These are phyloP conservation scores for Capsella bursapastoris DNA, from an alignment of 345 rosid genomes.

Conservation along the genomic window DNA sequence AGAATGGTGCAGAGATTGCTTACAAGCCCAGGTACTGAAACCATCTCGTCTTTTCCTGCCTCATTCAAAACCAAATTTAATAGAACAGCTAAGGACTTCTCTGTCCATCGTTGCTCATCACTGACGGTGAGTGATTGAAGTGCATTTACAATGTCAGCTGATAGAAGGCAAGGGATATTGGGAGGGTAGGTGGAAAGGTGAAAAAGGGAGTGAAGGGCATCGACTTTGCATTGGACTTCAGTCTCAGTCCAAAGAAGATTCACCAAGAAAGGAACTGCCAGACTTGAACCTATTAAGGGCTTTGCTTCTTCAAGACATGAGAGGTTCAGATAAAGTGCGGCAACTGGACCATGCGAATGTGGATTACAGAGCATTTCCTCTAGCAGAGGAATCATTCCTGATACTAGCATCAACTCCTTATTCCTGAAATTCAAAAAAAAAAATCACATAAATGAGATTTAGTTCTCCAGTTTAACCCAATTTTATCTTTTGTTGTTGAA, in stretches of 20 bases:
- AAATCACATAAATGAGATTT: conserved; percentile 13
- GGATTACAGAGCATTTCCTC: conserved; percentile 76
- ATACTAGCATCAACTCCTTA: conserved; percentile 81
- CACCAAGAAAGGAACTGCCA: conserved; percentile 78
- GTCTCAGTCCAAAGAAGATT: conserved; percentile 63
- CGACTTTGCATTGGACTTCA: conserved; percentile 79
- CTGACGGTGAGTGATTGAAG: conserved; percentile 69
- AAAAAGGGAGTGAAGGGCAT: conserved; percentile 88
- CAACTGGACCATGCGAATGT: conserved; percentile 60
- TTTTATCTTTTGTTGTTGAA: not conserved
- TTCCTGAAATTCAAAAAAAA: conserved; percentile 55
- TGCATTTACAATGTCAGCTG: conserved; percentile 64
- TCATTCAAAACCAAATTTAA: conserved; percentile 62
- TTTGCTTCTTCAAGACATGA: conserved; percentile 84
- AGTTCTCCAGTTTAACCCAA: not conserved
- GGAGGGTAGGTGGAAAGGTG: conserved; percentile 73
- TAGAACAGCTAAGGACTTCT: conserved; percentile 77
- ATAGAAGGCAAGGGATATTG: conserved; percentile 67
- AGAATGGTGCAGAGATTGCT: conserved; percentile 61
- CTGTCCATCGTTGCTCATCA: conserved; percentile 72
- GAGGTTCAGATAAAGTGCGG: conserved; percentile 90
- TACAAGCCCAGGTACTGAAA: conserved; percentile 63
- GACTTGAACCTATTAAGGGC: conserved; percentile 72
- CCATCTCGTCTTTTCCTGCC: conserved; percentile 79
- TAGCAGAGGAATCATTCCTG: conserved; percentile 67